A percentile compares a stretch with the other conserved stretches of the same genome.
These are phyloP conservation scores for Penicillium digitatum DNA, from an alignment of 2,329 filamentous ascomycete species.

Conservation along the genomic window DNA sequence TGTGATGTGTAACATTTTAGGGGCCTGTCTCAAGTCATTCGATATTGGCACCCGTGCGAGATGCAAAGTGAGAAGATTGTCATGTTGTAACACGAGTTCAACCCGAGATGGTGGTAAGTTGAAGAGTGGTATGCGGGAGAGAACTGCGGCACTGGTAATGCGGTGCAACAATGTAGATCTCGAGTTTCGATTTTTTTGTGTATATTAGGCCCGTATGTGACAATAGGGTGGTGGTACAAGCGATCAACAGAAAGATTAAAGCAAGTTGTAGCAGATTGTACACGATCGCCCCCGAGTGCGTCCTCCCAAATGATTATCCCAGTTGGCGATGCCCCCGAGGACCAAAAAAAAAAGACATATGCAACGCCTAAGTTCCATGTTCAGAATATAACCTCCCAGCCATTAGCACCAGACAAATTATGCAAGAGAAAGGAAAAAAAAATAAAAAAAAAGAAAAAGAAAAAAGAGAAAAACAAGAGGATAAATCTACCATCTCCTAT, in stretches of 20 bases:
- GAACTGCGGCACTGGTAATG: background rate
- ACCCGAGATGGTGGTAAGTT: background rate
- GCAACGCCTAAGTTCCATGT: slow-evolving; percentile 22
- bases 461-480: too few relatives aligned
- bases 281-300: slow-evolving; percentile 14
- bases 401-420: slow-evolving; percentile 25
- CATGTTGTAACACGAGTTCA: background rate
- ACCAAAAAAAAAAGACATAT: slow-evolving; percentile 15
- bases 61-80: background rate
- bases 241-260: slow-evolving; percentile 7
- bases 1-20: slow-evolving; percentile 26
- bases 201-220: slow-evolving; percentile 19
- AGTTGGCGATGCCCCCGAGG: slow-evolving; percentile 9
- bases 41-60: slow-evolving; percentile 13
- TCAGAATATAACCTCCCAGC: slow-evolving; percentile 28
- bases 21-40: background rate
- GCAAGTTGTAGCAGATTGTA: slow-evolving; percentile 26
- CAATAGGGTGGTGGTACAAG: slow-evolving; percentile 21
- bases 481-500: too few relatives aligned
- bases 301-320: slow-evolving; percentile 19
- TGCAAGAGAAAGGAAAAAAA: slow-evolving; percentile 19
- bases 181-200: slow-evolving; percentile 12
- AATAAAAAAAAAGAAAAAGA: slow-evolving; percentile 6
- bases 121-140: background rate
- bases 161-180: slow-evolving; percentile 6